Conservation (phyloP, 768 basidiomycete species). For the Omphalotus guepiniiformis region DNA sequence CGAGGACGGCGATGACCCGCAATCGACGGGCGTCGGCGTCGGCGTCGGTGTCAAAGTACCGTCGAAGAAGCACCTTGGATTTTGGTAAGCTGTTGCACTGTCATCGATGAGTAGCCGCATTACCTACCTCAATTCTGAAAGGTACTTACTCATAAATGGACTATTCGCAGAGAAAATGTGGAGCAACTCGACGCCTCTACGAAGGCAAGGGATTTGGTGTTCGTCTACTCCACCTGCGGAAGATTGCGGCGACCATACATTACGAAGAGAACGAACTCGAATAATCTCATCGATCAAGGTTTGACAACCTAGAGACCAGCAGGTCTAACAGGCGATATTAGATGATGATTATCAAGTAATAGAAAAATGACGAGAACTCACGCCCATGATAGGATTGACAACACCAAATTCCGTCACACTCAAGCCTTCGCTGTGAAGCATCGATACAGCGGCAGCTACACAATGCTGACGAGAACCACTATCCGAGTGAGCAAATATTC, state of each 20-base stretch:
- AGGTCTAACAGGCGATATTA: conserved; percentile 1
- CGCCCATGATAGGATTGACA: conserved; percentile 50
- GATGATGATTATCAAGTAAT: not conserved
- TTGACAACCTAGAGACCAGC: conserved; percentile 6
- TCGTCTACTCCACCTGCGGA: not conserved
- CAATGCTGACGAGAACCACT: conserved; percentile 39
- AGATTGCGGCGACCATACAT: not conserved
- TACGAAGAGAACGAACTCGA: not conserved
- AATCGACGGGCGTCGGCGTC: no score
- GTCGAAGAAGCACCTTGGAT: conserved; percentile 5
- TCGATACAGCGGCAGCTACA: conserved; percentile 38
- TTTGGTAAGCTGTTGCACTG: conserved; percentile 7
- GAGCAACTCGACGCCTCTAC: not conserved
- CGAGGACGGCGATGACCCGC: no score
- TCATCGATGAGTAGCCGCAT: not conserved
- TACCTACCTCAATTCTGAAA: conserved; percentile 4
- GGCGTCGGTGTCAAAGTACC: no score
- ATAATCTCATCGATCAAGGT: not conserved
- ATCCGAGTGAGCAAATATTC: conserved; percentile 40
- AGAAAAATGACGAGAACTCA: conserved; percentile 25
- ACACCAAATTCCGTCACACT: conserved; percentile 35
- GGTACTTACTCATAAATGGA: conserved; percentile 8
- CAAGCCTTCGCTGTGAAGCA: conserved; percentile 35
- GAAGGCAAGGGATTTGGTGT: not conserved
- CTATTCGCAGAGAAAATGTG: conserved; percentile 6